Base-by-base conservation (phyloP, 1,284 basidiomycete genomes). In the Cryptococcus sp. region DNA sequence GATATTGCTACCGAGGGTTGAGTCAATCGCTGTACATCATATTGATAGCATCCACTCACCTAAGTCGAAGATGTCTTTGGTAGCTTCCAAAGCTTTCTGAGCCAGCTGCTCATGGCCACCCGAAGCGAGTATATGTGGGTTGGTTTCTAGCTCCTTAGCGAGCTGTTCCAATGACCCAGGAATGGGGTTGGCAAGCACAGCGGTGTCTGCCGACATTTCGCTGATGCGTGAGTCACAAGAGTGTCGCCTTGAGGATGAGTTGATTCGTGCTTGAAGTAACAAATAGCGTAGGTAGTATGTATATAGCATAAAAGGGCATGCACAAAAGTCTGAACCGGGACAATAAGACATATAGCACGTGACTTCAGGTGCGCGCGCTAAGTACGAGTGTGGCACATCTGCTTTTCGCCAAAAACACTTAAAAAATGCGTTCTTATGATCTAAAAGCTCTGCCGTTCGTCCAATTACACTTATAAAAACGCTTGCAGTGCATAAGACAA, bases 31-130 rank as follows among this genome's bases (percentile, higher is more conserved):
- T 25, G 19, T 39, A 22, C 1, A 46, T 17, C 8, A 5, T 16
- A 19, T 19, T 34, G 13, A 20, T 37, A 15, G 26, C 22, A 2
- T 2, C 46, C 39, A 68, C 87, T 65, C 72, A 92, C 91, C 88
- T 38, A 88, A 79, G 74, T 93, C 88, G 65, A 93, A 94, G 23
- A 91, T 78, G 69, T 84, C 86, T 80, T 91, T 90, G 34, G 87
- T 80, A 13, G 87, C 89, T 52, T 79, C 71, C 46, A 93, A 78
- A 19, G 90, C 87, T 54, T 84, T 82, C 48, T 78, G 69, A 22
- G 83, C 82, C 37, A 91, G 80, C 46, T 83, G 81, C 40, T 79
- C 72, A 72, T 82, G 85, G 34, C 87, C 86, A 2, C 59, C 41
- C 8, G 57, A 46, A n/a, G 57, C 55, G 29, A 78, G 62, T 10